These are phyloP conservation scores for Ceratobasidium sp. DNA, from an alignment of 1,284 basidiomycete genomes.

Conservation along the genomic window DNA sequence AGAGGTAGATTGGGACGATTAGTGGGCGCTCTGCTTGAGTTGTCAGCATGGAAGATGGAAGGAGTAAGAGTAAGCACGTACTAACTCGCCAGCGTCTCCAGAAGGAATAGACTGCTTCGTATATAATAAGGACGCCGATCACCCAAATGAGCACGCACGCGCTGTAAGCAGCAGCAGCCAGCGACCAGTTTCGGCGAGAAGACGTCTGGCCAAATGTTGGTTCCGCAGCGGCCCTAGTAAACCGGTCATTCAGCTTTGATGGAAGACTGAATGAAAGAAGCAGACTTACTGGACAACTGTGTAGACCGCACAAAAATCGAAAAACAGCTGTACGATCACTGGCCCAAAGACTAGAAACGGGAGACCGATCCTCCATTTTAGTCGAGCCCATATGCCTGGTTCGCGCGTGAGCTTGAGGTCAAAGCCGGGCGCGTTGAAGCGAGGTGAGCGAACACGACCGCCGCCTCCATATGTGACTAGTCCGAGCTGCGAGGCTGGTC, in stretches of 20 bases:
- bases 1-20: conserved; percentile 82
- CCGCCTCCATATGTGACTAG: conserved; percentile 9
- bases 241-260: conserved; percentile 56
- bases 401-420: conserved; percentile 69
- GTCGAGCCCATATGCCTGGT: conserved; percentile 61
- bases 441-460: conserved; percentile 51
- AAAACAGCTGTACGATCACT: conserved; percentile 74
- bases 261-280: conserved; percentile 10
- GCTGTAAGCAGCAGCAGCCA: conserved; percentile 78
- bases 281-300: conserved; percentile 73
- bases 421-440: conserved; percentile 67
- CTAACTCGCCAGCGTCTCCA: conserved; percentile 80
- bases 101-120: conserved; percentile 82
- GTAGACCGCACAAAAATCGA: conserved; percentile 82
- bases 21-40: conserved; percentile 70
- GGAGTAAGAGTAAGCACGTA: conserved; percentile 57
- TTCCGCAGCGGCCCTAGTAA: conserved; percentile 70
- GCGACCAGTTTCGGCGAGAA: conserved; percentile 75
- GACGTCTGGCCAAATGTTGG: conserved; percentile 68
- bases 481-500: conserved; percentile 24
- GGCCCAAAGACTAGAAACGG: conserved; percentile 62
- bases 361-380: conserved; percentile 73
- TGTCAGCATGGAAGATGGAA: background rate
- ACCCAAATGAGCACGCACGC: conserved; percentile 80
- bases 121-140: conserved; percentile 75